Percentiles rank a stretch among this genome's conserved stretches.
phyloP scores from a whole-genome alignment of 257 asterid species.

The Salvia splendens region DNA sequence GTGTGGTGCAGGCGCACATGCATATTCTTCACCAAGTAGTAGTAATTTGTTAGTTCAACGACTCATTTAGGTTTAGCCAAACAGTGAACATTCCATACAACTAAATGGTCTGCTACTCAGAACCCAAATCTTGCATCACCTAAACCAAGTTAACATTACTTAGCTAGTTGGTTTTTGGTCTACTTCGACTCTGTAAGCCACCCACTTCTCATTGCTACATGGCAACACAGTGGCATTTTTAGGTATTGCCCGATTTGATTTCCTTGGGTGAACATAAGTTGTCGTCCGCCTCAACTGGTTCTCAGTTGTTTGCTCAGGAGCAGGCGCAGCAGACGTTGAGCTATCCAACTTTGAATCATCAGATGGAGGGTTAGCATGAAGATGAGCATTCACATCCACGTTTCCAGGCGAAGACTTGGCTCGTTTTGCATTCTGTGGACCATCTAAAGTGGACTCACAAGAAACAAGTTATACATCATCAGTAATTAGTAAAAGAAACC shows the following conservation, averaged over 20 bases:
- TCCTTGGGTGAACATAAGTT: conserved; percentile 45
- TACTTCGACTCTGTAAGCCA: conserved; percentile 40
- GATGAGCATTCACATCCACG: conserved; percentile 27
- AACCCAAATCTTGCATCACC: not conserved
- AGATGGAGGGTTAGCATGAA: conserved; percentile 28
- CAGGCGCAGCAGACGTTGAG: conserved; percentile 20
- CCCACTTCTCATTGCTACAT: conserved; percentile 49
- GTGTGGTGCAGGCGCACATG: not conserved
- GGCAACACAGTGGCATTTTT: conserved; percentile 42
- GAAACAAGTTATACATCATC: conserved; percentile 14
- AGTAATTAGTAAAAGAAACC: not conserved
- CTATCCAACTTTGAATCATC: conserved; percentile 24
- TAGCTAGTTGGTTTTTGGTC: conserved; percentile 21
- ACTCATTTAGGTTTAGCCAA: not conserved
- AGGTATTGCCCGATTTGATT: conserved; percentile 38
- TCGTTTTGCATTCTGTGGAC: conserved; percentile 37
- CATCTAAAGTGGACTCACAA: conserved; percentile 33
- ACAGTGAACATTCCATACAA: not conserved
- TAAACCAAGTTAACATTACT: not conserved
- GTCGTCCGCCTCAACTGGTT: conserved; percentile 31
- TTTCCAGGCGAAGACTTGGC: conserved; percentile 37
- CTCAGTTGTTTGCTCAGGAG: conserved; percentile 26
- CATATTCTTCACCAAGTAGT: not conserved
- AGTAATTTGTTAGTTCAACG: not conserved
- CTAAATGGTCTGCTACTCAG: not conserved